Evolutionary conservation across 495 filamentous ascomycete genomes (phyloP), one percentile per base, ranked within the genome.

Genomic region (Sordaria brevicollis): DNA sequence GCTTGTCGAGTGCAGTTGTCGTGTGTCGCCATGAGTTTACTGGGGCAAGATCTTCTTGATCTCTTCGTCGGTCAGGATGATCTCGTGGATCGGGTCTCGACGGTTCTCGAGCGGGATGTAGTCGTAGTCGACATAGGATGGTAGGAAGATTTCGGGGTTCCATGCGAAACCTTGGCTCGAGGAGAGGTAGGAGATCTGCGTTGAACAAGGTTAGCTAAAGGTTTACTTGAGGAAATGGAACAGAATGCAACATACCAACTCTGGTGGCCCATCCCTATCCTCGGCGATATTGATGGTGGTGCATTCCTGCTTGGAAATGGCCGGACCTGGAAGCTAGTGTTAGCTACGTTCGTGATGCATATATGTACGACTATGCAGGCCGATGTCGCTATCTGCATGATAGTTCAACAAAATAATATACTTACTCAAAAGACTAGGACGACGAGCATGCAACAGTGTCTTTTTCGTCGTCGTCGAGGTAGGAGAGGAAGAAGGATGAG

Each of bases 151-250:
- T 72, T 88, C 86, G 77, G 89, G 89, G 77, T 91, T 91, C 89
- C 89, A 91, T 21, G 87, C 85, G 74, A 89, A 91, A 62, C 89
- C 89, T 77, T 91, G 89, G 70, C 85, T 88, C 5, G 87, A 86
- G 68, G 88, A 84, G 54, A 91, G 85, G 75, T 89, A 91, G 9
- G 89, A 89, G 69, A 91, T 89, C 89, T 91, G 69, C 25, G 57
- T 67, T 69, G 67, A 71, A 73, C 1, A 72, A 66, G 19, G 65
- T 68, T 21, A 70, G 29, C 38, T 34, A 65, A 5, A 43, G 5
- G 68, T 65, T 65, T 41, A 19, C 36, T 9, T 65, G 7, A 21
- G 54, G 1, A 19, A 31, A 19, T 9, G 57, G 6, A n/a, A n/a
- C 35, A 66, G 25, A 17, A 68, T 35, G 41, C 9, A 67, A 74